phyloP scores from a whole-genome alignment of 805 yeast genomes.

The Zygotorulaspora sp. region DNA sequence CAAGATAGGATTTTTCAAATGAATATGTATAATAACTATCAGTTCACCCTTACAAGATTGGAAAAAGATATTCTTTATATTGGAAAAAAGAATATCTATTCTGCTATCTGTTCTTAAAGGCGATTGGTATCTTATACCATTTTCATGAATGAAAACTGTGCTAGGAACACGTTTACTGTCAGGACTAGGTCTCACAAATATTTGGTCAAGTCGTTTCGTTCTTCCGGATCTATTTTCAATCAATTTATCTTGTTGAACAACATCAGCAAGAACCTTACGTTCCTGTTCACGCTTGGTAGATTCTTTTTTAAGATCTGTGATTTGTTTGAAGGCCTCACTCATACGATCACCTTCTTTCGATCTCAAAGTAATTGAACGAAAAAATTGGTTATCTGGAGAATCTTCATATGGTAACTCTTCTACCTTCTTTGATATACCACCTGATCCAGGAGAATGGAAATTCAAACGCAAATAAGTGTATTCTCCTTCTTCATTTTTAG shows the following conservation, averaged over 20 bases:
- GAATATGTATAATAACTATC: slow-evolving; percentile 87
- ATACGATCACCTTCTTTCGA: slow-evolving; percentile 88
- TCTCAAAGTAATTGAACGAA: slow-evolving; percentile 81
- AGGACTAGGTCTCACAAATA: slow-evolving; percentile 91
- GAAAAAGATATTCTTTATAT: slow-evolving; percentile 89
- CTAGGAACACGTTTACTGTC: slow-evolving; percentile 97
- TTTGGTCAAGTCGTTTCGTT: slow-evolving; percentile 80
- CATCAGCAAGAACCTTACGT: slow-evolving; percentile 87
- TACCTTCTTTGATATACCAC: slow-evolving; percentile 61
- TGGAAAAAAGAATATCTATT: slow-evolving; percentile 82
- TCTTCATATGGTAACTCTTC: slow-evolving; percentile 90
- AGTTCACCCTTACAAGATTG: slow-evolving; percentile 95
- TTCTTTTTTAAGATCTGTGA: slow-evolving; percentile 87
- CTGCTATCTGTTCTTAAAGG: slow-evolving; percentile 78
- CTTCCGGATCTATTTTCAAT: slow-evolving; percentile 79
- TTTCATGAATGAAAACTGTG: slow-evolving; percentile 83
- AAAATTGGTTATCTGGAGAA: slow-evolving; percentile 76
- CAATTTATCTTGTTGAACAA: slow-evolving; percentile 84
- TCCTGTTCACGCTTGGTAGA: slow-evolving; percentile 88
- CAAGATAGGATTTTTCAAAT: slow-evolving; percentile 86
- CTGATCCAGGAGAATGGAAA: slow-evolving; percentile 88
- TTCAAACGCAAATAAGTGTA: slow-evolving; percentile 85
- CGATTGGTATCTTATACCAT: slow-evolving; percentile 91
- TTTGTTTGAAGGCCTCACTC: slow-evolving; percentile 82
- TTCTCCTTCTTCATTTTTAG: slow-evolving; percentile 94